Conservation (phyloP, 345 rosid genomes). For the Aurinia saxatilis region DNA sequence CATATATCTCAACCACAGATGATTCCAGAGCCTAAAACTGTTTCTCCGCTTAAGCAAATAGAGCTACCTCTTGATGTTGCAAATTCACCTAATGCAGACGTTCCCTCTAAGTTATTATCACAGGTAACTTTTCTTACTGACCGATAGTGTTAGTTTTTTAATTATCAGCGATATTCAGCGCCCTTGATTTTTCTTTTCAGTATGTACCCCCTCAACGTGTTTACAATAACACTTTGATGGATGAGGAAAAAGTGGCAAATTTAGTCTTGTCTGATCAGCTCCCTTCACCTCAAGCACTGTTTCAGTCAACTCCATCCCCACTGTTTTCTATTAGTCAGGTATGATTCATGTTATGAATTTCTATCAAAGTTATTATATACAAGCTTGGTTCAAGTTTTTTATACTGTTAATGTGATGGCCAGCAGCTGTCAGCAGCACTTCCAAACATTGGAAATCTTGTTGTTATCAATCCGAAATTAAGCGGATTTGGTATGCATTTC, state of each 20-base stretch:
- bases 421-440: slow-evolving; percentile 66
- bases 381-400: background rate
- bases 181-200: slow-evolving; percentile 35
- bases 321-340: slow-evolving; percentile 70
- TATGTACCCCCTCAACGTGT: slow-evolving; percentile 60
- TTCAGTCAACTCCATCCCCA: slow-evolving; percentile 70
- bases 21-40: slow-evolving; percentile 62
- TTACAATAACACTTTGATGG: slow-evolving; percentile 56
- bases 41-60: slow-evolving; percentile 55
- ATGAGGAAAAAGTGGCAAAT: slow-evolving; percentile 76
- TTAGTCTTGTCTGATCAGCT: slow-evolving; percentile 78
- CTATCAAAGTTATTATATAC: background rate
- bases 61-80: slow-evolving; percentile 55
- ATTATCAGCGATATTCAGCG: background rate
- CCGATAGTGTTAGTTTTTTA: background rate
- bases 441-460: slow-evolving; percentile 80
- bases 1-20: slow-evolving; percentile 55
- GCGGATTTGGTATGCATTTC: slow-evolving; percentile 56
- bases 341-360: background rate
- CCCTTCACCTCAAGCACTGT: slow-evolving; percentile 73
- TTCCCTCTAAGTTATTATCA: slow-evolving; percentile 55
- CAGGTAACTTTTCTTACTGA: slow-evolving; percentile 43
- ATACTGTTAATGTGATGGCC: slow-evolving; percentile 2
- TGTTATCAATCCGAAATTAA: slow-evolving; percentile 76
- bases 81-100: slow-evolving; percentile 59